Evolutionary conservation across 768 basidiomycete species (phyloP).

Genomic region (Lactarius deliciosus): DNA sequence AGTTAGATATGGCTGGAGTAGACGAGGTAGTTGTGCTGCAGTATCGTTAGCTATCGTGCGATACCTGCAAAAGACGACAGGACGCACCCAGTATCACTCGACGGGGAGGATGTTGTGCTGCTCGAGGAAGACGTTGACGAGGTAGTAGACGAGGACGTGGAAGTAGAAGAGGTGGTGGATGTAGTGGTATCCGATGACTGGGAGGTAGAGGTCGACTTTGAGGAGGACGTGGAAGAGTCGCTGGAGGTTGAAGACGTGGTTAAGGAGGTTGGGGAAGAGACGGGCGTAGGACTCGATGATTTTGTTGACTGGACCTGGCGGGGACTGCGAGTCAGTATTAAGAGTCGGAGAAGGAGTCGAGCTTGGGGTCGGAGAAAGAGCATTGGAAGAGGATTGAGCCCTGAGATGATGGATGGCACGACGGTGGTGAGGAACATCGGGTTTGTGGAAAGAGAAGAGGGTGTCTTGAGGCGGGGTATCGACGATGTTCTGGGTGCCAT

Average conservation of each 20-base stretch:
- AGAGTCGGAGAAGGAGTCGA: neutral
- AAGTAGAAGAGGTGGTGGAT: neutral
- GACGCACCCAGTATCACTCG: constrained; percentile 1
- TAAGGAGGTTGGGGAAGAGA: neutral
- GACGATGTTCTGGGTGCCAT: constrained; percentile 7
- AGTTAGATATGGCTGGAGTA: neutral
- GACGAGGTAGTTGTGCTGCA: constrained; percentile 7
- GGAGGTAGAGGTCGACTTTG: neutral
- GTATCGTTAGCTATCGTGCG: neutral
- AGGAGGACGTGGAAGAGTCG: neutral
- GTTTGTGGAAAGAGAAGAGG: constrained; percentile 4
- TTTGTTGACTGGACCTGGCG: neutral
- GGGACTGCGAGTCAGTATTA: neutral
- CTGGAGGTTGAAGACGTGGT: neutral
- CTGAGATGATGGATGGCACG: constrained; percentile 14
- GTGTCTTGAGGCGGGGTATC: constrained; percentile 14
- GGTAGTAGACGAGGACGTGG: neutral
- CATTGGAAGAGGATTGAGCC: neutral
- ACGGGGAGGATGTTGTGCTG: neutral
- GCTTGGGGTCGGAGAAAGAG: neutral
- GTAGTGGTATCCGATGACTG: constrained; percentile 3
- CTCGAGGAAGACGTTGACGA: neutral
- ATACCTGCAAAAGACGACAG: neutral
- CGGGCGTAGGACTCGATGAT: neutral
- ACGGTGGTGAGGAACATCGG: neutral